Evolutionary conservation across 331 rosid species (phyloP).

Genomic region (Malus hybrid): DNA sequence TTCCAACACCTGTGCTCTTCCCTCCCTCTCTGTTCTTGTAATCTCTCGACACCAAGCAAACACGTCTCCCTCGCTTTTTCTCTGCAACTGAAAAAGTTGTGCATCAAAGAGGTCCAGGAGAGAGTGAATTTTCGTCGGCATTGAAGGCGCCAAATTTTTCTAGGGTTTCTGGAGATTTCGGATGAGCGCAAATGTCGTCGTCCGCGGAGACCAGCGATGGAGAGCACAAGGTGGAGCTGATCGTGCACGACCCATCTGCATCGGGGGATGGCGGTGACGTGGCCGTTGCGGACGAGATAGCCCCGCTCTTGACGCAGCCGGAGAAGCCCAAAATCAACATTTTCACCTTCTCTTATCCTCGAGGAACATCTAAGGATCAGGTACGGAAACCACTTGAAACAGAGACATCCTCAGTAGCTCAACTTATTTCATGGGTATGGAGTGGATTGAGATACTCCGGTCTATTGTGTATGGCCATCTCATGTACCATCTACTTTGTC

Average conservation of each 20-base stretch:
- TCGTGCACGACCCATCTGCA: conserved; percentile 30
- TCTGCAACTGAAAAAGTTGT: no score
- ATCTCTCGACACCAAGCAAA: no score
- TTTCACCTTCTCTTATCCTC: conserved; percentile 60
- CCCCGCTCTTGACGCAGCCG: conserved; percentile 39
- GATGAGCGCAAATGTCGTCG: conserved; percentile 24
- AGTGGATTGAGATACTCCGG: conserved; percentile 81
- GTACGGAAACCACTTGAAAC: conserved; percentile 34
- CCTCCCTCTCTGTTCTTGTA: no score
- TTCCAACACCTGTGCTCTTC: no score
- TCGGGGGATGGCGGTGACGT: background rate
- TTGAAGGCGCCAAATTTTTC: background rate
- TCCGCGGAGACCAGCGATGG: conserved; percentile 17
- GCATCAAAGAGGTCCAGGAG: no score
- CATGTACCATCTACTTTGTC: conserved; percentile 56
- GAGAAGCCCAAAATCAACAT: conserved; percentile 73
- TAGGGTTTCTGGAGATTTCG: conserved; percentile 3
- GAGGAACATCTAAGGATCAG: conserved; percentile 61
- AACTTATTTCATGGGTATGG: conserved; percentile 45
- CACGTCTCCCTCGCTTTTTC: no score
- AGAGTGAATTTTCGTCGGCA: background rate
- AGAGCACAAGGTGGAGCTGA: conserved; percentile 53
- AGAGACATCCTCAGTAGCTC: conserved; percentile 26
- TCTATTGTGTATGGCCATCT: conserved; percentile 60
- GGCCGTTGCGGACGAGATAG: conserved; percentile 1